phyloP scores from a whole-genome alignment of 345 rosid genomes.

The Acer negundo region DNA sequence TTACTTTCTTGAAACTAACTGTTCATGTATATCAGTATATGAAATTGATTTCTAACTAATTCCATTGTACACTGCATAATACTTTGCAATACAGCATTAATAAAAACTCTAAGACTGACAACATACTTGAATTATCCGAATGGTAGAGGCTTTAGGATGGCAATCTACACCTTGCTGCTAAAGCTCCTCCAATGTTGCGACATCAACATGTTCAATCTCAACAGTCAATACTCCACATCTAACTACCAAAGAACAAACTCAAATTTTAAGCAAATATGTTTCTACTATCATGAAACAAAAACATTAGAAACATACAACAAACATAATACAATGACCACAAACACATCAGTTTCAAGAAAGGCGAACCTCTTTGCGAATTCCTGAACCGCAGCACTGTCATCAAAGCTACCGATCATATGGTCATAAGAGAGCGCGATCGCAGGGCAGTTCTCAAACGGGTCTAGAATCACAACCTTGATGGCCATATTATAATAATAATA shows the following conservation, averaged over 20 bases:
- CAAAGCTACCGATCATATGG: conserved; percentile 90
- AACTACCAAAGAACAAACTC: conserved; percentile 34
- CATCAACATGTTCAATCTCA: conserved; percentile 97
- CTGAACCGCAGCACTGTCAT: conserved; percentile 65
- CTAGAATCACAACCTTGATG: conserved; percentile 83
- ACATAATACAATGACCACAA: neutral
- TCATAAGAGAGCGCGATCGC: conserved; percentile 72
- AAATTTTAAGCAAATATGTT: conserved; percentile 23
- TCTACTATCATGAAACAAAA: conserved; percentile 1
- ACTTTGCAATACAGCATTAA: neutral
- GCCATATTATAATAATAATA: too few species aligned
- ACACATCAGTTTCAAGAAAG: conserved; percentile 10
- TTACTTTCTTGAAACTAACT: neutral
- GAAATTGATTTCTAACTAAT: neutral
- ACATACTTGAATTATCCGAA: conserved; percentile 84
- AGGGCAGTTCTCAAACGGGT: conserved; percentile 82
- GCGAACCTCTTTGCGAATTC: conserved; percentile 84
- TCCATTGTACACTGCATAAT: neutral
- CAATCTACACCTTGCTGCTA: conserved; percentile 92
- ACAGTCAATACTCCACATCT: conserved; percentile 91
- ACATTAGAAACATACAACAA: neutral
- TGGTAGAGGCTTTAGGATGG: conserved; percentile 93
- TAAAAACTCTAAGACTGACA: neutral
- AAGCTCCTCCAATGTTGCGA: conserved; percentile 81
- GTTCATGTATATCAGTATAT: neutral